phyloP scores from a whole-genome alignment of 108 stramenopile species.

The Skeletonema marinoi region DNA sequence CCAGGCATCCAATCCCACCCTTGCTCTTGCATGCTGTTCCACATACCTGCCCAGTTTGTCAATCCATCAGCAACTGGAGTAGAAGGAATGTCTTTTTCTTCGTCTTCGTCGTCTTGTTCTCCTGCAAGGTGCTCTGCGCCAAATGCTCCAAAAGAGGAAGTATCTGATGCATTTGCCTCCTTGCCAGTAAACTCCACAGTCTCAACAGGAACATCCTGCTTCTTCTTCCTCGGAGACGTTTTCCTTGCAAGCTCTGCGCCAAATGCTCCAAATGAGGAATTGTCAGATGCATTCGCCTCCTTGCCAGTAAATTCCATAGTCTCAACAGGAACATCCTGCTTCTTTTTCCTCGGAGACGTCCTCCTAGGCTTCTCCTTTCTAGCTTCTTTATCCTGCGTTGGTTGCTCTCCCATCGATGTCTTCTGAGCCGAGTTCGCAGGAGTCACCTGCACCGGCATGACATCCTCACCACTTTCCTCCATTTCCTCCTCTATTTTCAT shows the following conservation, averaged over 20 bases:
- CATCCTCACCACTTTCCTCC: not conserved
- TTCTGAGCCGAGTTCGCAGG: not conserved
- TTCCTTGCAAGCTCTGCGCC: not conserved
- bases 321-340: slow-evolving; percentile 1
- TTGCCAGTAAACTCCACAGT: slow-evolving; percentile 7
- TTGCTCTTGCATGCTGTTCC: slow-evolving; percentile 14
- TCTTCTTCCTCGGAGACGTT: not conserved
- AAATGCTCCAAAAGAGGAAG: not conserved
- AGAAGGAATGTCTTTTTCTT: not conserved
- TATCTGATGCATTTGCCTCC: not conserved
- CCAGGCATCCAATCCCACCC: slow-evolving; percentile 20
- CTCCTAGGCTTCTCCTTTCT: not conserved
- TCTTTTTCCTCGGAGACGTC: not conserved
- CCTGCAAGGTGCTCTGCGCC: not conserved
- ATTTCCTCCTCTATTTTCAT: slow-evolving; percentile 9
- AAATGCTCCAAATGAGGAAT: not conserved
- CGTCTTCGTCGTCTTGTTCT: not conserved
- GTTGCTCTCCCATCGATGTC: not conserved
- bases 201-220: slow-evolving; percentile 1
- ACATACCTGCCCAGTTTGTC: slow-evolving; percentile 18
- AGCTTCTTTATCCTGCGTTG: not conserved
- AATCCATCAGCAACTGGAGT: not conserved
- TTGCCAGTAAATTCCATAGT: slow-evolving; percentile 6
- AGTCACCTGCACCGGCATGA: not conserved
- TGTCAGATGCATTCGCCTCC: slow-evolving; percentile 1